Evolutionary conservation across 352 stramenopile genomes (phyloP).

Genomic region (Aphanomyces astaci): DNA sequence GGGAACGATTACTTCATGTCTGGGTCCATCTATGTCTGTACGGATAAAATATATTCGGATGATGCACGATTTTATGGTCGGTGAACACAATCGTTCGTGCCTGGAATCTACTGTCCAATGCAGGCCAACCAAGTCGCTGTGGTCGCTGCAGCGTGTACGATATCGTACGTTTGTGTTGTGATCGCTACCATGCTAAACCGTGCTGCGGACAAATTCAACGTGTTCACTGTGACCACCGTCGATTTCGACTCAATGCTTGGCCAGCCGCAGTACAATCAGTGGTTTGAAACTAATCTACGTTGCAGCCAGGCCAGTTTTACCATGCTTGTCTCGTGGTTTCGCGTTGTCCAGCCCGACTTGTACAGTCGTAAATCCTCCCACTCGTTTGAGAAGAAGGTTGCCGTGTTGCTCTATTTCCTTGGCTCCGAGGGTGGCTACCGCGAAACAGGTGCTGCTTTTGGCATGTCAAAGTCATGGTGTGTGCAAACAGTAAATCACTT

Average conservation of each 20-base stretch:
- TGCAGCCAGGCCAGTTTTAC: not conserved
- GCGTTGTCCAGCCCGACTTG: not conserved
- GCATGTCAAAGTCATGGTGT: not conserved
- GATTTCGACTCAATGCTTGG: not conserved
- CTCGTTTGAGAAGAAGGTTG: not conserved
- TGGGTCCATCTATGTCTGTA: not conserved
- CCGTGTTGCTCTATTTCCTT: not conserved
- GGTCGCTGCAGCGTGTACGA: not conserved
- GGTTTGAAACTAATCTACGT: not conserved
- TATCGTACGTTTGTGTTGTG: not conserved
- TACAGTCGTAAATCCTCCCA: not conserved
- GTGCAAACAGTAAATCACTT: not conserved
- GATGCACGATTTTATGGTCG: not conserved
- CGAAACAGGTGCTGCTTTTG: not conserved
- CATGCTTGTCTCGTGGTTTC: not conserved
- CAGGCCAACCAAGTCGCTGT: no score
- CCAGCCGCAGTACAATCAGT: not conserved
- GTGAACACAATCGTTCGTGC: not conserved
- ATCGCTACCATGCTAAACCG: not conserved
- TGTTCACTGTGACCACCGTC: not conserved
- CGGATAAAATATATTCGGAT: not conserved
- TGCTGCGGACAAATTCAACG: not conserved
- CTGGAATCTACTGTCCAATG: no score
- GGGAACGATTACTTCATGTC: not conserved
- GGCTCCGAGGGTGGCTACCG: not conserved